phyloP scores from a whole-genome alignment of 1,284 basidiomycete species.

The Earliella scabrosa region DNA sequence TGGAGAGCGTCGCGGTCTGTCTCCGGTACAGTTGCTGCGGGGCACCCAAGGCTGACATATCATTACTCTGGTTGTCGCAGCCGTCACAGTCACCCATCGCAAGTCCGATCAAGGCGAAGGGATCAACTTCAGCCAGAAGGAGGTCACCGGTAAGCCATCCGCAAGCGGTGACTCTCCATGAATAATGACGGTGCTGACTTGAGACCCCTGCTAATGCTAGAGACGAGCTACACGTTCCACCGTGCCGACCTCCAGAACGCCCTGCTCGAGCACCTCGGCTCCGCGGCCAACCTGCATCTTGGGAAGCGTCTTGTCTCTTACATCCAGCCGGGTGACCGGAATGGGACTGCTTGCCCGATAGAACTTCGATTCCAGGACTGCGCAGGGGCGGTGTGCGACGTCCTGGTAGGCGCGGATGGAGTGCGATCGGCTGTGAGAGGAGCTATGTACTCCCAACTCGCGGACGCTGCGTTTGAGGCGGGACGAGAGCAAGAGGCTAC shows the following conservation, averaged over 20 bases:
- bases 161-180: background rate
- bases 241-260: slow-evolving; percentile 55
- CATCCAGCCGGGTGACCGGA: slow-evolving; percentile 37
- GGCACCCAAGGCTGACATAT: no score
- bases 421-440: slow-evolving; percentile 46
- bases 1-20: slow-evolving; percentile 33
- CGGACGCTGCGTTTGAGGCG: slow-evolving; percentile 19
- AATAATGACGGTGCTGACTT: background rate
- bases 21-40: no score
- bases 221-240: slow-evolving; percentile 48
- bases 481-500: slow-evolving; percentile 6
- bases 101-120: slow-evolving; percentile 38
- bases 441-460: slow-evolving; percentile 19
- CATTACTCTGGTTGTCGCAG: background rate
- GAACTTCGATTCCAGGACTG: slow-evolving; percentile 53
- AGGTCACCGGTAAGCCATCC: slow-evolving; percentile 45
- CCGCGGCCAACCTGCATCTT: slow-evolving; percentile 44
- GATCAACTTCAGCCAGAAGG: slow-evolving; percentile 47
- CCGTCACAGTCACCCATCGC: slow-evolving; percentile 6
- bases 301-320: slow-evolving; percentile 54
- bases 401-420: slow-evolving; percentile 56
- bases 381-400: slow-evolving; percentile 47
- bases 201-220: slow-evolving; percentile 30
- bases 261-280: slow-evolving; percentile 46
- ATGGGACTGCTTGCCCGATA: slow-evolving; percentile 27